A percentile compares a stretch with the other conserved stretches of the same genome.
These are phyloP conservation scores for Kazachstania kunashirensis DNA, from an alignment of 805 yeast genomes.

Conservation along the genomic window DNA sequence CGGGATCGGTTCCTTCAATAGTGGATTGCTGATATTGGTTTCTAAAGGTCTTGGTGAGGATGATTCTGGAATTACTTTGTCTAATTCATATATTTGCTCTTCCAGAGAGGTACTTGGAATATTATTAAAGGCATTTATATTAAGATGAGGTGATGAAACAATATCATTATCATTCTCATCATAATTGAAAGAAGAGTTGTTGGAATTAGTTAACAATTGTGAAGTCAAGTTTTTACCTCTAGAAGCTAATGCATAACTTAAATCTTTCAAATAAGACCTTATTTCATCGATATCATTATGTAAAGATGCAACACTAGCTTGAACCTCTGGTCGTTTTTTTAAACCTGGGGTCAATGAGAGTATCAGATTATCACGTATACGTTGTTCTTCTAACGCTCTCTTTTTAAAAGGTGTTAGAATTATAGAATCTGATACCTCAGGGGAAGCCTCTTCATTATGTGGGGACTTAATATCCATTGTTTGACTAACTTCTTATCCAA, in stretches of 20 bases:
- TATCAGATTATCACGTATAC: slow-evolving; percentile 13
- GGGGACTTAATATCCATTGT: slow-evolving; percentile 11
- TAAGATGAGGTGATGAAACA: background rate
- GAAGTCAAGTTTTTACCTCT: slow-evolving; percentile 10
- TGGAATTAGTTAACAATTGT: background rate
- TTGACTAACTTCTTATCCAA: background rate
- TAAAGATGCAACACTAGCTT: slow-evolving; percentile 6
- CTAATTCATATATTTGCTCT: too few species aligned
- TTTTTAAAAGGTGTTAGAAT: slow-evolving; percentile 20
- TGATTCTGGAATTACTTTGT: too few species aligned
- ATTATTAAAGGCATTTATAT: background rate
- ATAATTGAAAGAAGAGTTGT: background rate
- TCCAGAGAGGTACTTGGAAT: background rate
- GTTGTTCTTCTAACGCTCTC: slow-evolving; percentile 18
- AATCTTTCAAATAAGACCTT: slow-evolving; percentile 15
- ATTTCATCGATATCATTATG: slow-evolving; percentile 13
- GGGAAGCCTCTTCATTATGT: slow-evolving; percentile 1
- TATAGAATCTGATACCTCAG: slow-evolving; percentile 5
- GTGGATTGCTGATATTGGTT: too few species aligned
- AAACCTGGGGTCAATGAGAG: slow-evolving; percentile 18
- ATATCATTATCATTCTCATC: background rate
- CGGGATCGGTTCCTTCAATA: background rate
- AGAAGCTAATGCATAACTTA: slow-evolving; percentile 18
- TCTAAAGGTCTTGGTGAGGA: too few species aligned
- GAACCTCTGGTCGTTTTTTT: slow-evolving; percentile 8